A percentile compares a stretch with the other conserved stretches of the same genome.
Conservation (phyloP, 495 filamentous ascomycete species). For the Podospora pseudocomata region DNA sequence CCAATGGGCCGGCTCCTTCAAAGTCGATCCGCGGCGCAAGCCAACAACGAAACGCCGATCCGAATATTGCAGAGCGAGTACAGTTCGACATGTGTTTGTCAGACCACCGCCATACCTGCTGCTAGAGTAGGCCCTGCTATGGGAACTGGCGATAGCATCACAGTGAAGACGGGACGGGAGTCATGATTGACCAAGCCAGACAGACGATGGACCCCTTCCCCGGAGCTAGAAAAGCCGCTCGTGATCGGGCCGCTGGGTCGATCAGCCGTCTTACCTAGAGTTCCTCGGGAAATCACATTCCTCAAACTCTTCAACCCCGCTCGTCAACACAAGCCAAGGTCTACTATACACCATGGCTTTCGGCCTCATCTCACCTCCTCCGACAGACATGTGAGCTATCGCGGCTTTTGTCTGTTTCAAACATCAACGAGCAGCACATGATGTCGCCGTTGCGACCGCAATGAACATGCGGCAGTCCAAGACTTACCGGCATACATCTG, state of each 20-base stretch:
- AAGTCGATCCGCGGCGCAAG: neutral
- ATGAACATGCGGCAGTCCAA: slow-evolving; percentile 24
- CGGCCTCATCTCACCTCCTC: neutral
- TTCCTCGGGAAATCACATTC: slow-evolving; percentile 1
- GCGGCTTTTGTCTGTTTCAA: neutral
- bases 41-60: neutral
- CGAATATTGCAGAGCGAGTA: neutral
- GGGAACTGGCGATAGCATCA: neutral
- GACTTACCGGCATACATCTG: slow-evolving; percentile 19
- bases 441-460: slow-evolving; percentile 7
- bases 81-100: neutral
- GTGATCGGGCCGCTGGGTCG: slow-evolving; percentile 11
- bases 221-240: slow-evolving; percentile 4
- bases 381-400: slow-evolving; percentile 3
- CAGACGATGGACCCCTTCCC: neutral
- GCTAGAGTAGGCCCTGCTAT: too few species aligned
- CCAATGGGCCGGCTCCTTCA: neutral
- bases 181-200: too few species aligned
- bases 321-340: neutral
- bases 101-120: neutral
- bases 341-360: neutral
- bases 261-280: slow-evolving; percentile 3
- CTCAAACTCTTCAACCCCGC: neutral
- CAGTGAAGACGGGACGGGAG: neutral
- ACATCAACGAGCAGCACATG: neutral